These are phyloP conservation scores for Phlebiopsis flavidoalba DNA, from an alignment of 768 basidiomycete genomes.

Conservation along the genomic window DNA sequence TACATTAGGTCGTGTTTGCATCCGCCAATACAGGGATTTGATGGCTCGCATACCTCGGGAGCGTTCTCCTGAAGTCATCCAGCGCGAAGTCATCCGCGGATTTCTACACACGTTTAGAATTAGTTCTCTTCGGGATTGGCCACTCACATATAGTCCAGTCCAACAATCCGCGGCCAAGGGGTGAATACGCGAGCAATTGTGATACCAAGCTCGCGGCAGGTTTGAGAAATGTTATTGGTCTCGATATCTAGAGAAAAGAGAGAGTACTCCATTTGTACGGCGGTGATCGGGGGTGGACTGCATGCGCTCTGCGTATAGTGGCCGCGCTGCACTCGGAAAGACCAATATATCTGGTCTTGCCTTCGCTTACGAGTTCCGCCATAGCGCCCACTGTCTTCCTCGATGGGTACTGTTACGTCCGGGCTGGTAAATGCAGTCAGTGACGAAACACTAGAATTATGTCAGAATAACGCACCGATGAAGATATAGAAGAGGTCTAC, in stretches of 20 bases:
- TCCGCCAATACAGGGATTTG: too few relatives aligned
- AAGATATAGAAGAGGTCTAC: constrained; percentile 14
- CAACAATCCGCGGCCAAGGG: constrained; percentile 29
- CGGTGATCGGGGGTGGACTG: constrained; percentile 28
- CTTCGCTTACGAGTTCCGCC: constrained; percentile 24
- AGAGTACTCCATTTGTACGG: constrained; percentile 29
- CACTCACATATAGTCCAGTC: constrained; percentile 26
- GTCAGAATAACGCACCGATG: constrained; percentile 13
- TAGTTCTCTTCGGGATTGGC: too few relatives aligned
- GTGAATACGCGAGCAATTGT: constrained; percentile 30
- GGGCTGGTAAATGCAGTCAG: constrained; percentile 3
- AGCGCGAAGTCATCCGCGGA: constrained; percentile 24
- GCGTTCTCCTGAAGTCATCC: constrained; percentile 19
- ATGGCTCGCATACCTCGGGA: constrained; percentile 20
- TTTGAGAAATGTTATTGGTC: constrained; percentile 19
- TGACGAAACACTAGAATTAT: too few relatives aligned
- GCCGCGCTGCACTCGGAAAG: constrained; percentile 30
- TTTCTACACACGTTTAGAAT: constrained; percentile 16
- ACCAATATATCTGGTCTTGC: constrained; percentile 32
- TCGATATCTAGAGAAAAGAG: constrained; percentile 28
- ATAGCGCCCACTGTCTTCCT: constrained; percentile 20
- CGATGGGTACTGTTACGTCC: constrained; percentile 16
- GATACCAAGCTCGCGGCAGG: constrained; percentile 28
- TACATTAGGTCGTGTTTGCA: too few relatives aligned
- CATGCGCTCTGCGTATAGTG: constrained; percentile 28